Conservation (phyloP, 2,329 filamentous ascomycete genomes). For the Dothidotthia symphoricarpi region DNA sequence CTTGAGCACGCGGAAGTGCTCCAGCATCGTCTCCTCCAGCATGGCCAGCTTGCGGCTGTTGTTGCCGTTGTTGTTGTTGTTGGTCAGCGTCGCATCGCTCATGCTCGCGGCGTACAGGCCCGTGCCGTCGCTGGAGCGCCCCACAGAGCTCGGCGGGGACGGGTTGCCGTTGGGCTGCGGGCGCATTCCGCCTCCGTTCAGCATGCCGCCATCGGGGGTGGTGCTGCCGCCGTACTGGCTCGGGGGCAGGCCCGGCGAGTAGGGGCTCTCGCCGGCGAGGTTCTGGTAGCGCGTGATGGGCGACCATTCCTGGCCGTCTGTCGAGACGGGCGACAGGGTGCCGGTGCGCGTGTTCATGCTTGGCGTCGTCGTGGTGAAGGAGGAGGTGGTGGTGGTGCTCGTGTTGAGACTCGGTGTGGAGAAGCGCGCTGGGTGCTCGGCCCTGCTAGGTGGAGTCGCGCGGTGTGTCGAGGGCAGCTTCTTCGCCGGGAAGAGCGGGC, state of each 20-base stretch:
- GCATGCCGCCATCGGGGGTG: constrained; percentile 46
- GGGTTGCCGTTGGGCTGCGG: constrained; percentile 54
- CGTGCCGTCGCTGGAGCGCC: constrained; percentile 78
- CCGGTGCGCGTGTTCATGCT: constrained; percentile 42
- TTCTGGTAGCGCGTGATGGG: constrained; percentile 42
- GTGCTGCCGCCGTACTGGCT: constrained; percentile 37
- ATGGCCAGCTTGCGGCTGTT: constrained; percentile 50
- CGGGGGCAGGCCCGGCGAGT: constrained; percentile 39
- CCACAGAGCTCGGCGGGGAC: constrained; percentile 86
- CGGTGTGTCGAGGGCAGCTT: constrained; percentile 2
- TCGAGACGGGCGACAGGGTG: constrained; percentile 43
- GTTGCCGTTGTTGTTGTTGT: constrained; percentile 57
- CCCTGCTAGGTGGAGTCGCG: not conserved
- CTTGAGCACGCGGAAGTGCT: constrained; percentile 80
- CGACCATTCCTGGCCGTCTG: constrained; percentile 44
- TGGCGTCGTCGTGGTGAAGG: constrained; percentile 24
- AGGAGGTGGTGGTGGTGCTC: constrained; percentile 3
- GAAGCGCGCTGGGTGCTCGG: too few relatives aligned
- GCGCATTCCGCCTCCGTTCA: constrained; percentile 57
- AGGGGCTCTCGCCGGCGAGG: constrained; percentile 39
- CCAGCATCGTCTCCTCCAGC: constrained; percentile 68
- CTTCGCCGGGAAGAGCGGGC: constrained; percentile 8
- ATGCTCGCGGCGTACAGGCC: constrained; percentile 56
- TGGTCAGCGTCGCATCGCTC: constrained; percentile 55
- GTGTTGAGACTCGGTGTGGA: too few relatives aligned